These are phyloP conservation scores for Globisporangium nunn DNA, from an alignment of 352 stramenopile genomes.

Conservation along the genomic window DNA sequence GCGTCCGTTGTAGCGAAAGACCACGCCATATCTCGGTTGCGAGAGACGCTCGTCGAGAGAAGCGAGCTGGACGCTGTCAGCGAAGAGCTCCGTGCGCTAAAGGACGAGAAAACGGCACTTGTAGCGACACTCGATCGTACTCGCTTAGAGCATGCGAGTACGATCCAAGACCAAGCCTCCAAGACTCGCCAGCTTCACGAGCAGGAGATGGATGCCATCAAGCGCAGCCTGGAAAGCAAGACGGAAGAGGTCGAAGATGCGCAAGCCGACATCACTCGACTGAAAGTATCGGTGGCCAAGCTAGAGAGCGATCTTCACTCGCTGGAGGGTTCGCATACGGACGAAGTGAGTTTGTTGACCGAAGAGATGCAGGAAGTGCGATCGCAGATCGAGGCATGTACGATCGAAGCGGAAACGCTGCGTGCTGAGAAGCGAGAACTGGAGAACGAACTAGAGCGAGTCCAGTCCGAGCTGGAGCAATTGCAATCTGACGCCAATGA, in stretches of 20 bases:
- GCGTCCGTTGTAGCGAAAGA: slow-evolving; percentile 40
- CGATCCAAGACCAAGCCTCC: slow-evolving; percentile 24
- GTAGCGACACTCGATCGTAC: slow-evolving; percentile 29
- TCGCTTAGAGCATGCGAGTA: slow-evolving; percentile 31
- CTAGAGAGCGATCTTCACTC: slow-evolving; percentile 35
- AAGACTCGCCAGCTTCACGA: slow-evolving; percentile 24
- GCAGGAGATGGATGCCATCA: slow-evolving; percentile 34
- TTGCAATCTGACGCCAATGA: slow-evolving; percentile 1
- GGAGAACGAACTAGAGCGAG: slow-evolving; percentile 27
- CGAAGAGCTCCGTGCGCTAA: slow-evolving; percentile 27
- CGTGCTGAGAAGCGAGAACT: slow-evolving; percentile 28
- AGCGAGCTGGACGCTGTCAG: slow-evolving; percentile 40
- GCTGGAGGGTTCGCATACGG: slow-evolving; percentile 23
- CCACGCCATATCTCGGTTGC: slow-evolving; percentile 28
- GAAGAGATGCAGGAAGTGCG: slow-evolving; percentile 38
- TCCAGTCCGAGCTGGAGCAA: slow-evolving; percentile 5
- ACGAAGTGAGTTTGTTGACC: slow-evolving; percentile 30
- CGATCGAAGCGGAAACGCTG: slow-evolving; percentile 26
- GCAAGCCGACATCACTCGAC: slow-evolving; percentile 26
- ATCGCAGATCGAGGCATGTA: slow-evolving; percentile 27
- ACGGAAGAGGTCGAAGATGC: slow-evolving; percentile 34
- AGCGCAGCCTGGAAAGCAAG: slow-evolving; percentile 29
- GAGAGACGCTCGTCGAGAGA: slow-evolving; percentile 38
- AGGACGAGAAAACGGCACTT: slow-evolving; percentile 47
- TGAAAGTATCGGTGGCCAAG: slow-evolving; percentile 21